These are phyloP conservation scores for Wallacemonas sp. DNA, from an alignment of 208 protist species.

Conservation along the genomic window DNA sequence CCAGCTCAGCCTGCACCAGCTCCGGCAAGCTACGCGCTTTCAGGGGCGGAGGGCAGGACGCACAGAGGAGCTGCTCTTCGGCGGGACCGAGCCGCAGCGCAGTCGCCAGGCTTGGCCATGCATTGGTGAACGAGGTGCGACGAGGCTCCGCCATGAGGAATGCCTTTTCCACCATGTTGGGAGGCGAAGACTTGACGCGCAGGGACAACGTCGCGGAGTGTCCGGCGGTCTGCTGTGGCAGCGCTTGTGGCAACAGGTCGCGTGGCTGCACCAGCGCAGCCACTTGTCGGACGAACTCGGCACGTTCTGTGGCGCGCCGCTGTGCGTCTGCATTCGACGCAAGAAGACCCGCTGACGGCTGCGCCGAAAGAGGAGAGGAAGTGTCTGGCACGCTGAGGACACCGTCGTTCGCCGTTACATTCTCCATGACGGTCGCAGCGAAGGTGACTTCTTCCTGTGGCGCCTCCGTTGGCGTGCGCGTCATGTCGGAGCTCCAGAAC, in stretches of 20 bases:
- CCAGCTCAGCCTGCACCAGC: slow-evolving; percentile 10
- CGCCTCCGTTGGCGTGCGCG: neutral
- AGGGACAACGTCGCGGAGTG: neutral
- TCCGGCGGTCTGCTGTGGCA: too few relatives aligned
- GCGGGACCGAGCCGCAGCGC: neutral
- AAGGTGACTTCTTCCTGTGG: slow-evolving; percentile 41
- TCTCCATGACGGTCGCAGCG: slow-evolving; percentile 28
- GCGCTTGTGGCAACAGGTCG: neutral
- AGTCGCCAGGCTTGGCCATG: neutral
- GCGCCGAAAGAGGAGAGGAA: neutral
- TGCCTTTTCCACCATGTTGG: neutral
- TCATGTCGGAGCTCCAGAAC: neutral
- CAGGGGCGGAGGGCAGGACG: slow-evolving; percentile 12
- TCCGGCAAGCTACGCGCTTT: slow-evolving; percentile 23
- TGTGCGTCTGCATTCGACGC: too few relatives aligned
- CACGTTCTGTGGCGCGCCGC: neutral
- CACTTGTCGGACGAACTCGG: neutral
- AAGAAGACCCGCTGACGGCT: neutral
- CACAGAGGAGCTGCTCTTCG: neutral
- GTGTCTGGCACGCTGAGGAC: slow-evolving; percentile 1
- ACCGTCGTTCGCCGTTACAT: slow-evolving; percentile 14
- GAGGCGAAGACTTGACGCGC: neutral
- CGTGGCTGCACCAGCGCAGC: neutral
- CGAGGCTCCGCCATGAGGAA: neutral
- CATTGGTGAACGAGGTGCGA: neutral